These are phyloP conservation scores for Penicillium nordicum DNA, from an alignment of 2,329 filamentous ascomycete genomes.

Conservation along the genomic window DNA sequence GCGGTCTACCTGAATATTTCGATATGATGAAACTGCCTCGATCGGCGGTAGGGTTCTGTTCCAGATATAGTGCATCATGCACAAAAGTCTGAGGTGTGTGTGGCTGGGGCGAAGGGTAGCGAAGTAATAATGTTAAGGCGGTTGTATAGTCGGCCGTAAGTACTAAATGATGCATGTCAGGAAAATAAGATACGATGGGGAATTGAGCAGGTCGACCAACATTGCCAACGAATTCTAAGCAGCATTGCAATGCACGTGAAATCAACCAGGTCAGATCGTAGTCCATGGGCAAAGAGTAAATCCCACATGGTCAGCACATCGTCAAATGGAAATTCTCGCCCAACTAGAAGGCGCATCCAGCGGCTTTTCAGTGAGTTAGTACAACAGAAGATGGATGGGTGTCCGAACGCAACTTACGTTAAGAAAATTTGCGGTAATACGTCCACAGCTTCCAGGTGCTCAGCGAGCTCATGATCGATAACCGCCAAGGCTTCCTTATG, in stretches of 20 bases:
- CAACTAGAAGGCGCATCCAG: conserved; percentile 91
- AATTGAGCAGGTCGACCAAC: conserved; percentile 50
- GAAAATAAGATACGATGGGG: conserved; percentile 7
- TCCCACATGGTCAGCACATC: conserved; percentile 87
- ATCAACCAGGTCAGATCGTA: conserved; percentile 75
- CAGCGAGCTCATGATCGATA: conserved; percentile 77
- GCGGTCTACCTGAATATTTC: conserved; percentile 47
- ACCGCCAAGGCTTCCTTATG: conserved; percentile 76
- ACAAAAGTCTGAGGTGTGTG: conserved; percentile 75
- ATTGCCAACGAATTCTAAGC: conserved; percentile 82
- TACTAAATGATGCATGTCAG: conserved; percentile 51
- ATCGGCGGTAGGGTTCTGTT: conserved; percentile 43
- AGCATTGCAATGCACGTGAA: conserved; percentile 94
- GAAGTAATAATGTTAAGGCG: conserved; percentile 75
- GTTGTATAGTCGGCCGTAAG: conserved; percentile 83
- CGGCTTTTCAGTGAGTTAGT: conserved; percentile 53
- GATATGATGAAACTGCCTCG: conserved; percentile 45
- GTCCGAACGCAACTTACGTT: conserved; percentile 58
- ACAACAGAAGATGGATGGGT: not conserved
- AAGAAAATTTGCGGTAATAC: conserved; percentile 95
- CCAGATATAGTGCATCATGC: conserved; percentile 67
- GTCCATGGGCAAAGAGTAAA: conserved; percentile 80
- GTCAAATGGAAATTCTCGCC: conserved; percentile 86
- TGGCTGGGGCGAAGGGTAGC: conserved; percentile 69
- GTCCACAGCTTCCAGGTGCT: conserved; percentile 77